A percentile compares a stretch with the other conserved stretches of the same genome.
Evolutionary conservation across 352 stramenopile genomes (phyloP).

Genomic region (Thalassiosira oceanica): DNA sequence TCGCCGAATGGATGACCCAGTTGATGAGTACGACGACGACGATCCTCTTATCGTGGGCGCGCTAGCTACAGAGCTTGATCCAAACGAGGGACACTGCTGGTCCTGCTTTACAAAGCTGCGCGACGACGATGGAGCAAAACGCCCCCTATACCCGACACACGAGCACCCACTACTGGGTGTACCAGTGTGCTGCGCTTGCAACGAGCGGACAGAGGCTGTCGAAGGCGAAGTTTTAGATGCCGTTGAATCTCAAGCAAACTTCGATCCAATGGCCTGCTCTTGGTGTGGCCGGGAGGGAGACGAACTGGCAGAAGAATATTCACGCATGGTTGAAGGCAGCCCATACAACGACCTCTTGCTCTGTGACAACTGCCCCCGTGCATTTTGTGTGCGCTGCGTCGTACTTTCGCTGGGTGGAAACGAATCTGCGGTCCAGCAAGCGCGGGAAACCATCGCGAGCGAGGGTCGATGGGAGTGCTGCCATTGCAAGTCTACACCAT

Average conservation of each 20-base stretch:
- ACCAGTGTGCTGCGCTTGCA: slow-evolving; percentile 51
- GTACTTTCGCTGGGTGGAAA: slow-evolving; percentile 23
- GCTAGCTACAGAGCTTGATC: slow-evolving; percentile 3
- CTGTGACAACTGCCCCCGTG: slow-evolving; percentile 53
- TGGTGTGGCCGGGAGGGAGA: slow-evolving; percentile 34
- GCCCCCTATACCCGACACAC: slow-evolving; percentile 44
- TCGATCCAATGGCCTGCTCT: slow-evolving; percentile 25
- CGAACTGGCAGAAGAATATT: slow-evolving; percentile 5
- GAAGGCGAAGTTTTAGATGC: slow-evolving; percentile 11
- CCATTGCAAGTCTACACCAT: slow-evolving; percentile 28
- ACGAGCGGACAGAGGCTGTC: slow-evolving; percentile 15
- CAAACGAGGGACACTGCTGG: slow-evolving; percentile 34
- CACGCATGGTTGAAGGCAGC: slow-evolving; percentile 1
- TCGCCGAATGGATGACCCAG: not conserved
- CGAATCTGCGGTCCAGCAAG: not conserved
- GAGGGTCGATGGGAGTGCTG: slow-evolving; percentile 43
- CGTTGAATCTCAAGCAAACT: not conserved
- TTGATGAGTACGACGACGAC: slow-evolving; percentile 1
- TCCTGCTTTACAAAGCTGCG: slow-evolving; percentile 33
- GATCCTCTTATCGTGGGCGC: not conserved
- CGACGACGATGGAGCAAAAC: not conserved
- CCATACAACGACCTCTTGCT: slow-evolving; percentile 32
- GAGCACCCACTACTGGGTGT: slow-evolving; percentile 56
- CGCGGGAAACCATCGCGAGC: not conserved
- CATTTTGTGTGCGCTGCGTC: slow-evolving; percentile 46